These are phyloP conservation scores for Plasmodium gaboni DNA, from an alignment of 169 alveolate species.

Conservation along the genomic window DNA sequence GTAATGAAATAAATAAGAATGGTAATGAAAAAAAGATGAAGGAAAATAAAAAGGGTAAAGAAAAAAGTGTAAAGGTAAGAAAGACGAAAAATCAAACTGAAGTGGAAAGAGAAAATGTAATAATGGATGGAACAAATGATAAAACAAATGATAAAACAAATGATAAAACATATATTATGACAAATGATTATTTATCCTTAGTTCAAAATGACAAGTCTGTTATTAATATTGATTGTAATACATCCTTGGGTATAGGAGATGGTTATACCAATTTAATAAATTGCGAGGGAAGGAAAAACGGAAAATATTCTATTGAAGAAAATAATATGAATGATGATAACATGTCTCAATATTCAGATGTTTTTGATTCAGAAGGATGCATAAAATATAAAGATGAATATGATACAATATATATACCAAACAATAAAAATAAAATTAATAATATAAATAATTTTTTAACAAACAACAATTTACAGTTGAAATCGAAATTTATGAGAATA, in stretches of 20 bases:
- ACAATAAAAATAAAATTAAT: slow-evolving; percentile 20
- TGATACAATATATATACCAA: neutral
- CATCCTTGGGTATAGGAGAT: no score
- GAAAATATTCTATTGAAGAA: neutral
- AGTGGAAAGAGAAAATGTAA: slow-evolving; percentile 2
- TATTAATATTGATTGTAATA: no score
- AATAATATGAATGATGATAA: slow-evolving; percentile 21
- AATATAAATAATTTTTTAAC: slow-evolving; percentile 47
- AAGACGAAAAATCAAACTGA: slow-evolving; percentile 9
- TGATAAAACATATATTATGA: neutral
- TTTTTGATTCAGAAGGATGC: slow-evolving; percentile 9
- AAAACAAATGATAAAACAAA: slow-evolving; percentile 8
- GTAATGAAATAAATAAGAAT: slow-evolving; percentile 7
- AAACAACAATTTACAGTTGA: slow-evolving; percentile 26
- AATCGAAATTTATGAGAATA: slow-evolving; percentile 57
- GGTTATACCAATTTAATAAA: no score
- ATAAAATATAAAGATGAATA: neutral
- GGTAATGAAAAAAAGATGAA: slow-evolving; percentile 13
- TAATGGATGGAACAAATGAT: neutral
- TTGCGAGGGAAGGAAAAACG: neutral
- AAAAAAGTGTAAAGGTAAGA: slow-evolving; percentile 6
- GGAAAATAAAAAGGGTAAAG: neutral
- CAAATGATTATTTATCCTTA: neutral
- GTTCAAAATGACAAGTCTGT: slow-evolving; percentile 9
- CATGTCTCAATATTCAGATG: slow-evolving; percentile 12